These are phyloP conservation scores for Agrostemma githago DNA, from an alignment of 148 eudicot genomes.

Conservation along the genomic window DNA sequence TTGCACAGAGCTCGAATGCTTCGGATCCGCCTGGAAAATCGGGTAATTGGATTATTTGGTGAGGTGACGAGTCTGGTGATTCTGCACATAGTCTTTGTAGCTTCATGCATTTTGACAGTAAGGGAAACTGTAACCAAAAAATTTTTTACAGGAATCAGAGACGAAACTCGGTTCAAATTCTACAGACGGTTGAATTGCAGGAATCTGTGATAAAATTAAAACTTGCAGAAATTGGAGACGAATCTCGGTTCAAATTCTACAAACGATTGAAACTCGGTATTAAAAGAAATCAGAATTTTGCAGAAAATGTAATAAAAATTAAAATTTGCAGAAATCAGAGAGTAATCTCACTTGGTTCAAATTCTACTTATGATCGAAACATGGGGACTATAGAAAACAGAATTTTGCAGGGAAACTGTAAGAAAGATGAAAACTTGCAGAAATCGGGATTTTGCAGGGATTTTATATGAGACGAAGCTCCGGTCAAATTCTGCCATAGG, in stretches of 20 bases:
- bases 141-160: background rate
- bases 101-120: conserved; percentile 68
- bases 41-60: conserved; percentile 65
- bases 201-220: background rate
- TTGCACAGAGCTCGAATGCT: conserved; percentile 81
- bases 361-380: background rate
- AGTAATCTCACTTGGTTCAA: too few species aligned
- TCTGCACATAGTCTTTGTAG: conserved; percentile 71
- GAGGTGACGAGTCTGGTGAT: conserved; percentile 47
- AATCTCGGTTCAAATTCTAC: background rate
- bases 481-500: too few species aligned
- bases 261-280: too few species aligned
- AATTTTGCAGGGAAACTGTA: too few species aligned
- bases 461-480: too few species aligned
- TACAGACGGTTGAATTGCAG: background rate
- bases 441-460: too few species aligned
- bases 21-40: conserved; percentile 87
- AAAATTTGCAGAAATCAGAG: background rate
- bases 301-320: background rate
- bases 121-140: conserved; percentile 55
- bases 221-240: background rate
- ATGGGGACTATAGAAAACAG: too few species aligned
- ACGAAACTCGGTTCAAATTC: background rate
- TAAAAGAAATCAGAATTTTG: too few species aligned
- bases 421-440: too few species aligned